phyloP scores from a whole-genome alignment of 305 asterid genomes.

The Fraxinus sp. region DNA sequence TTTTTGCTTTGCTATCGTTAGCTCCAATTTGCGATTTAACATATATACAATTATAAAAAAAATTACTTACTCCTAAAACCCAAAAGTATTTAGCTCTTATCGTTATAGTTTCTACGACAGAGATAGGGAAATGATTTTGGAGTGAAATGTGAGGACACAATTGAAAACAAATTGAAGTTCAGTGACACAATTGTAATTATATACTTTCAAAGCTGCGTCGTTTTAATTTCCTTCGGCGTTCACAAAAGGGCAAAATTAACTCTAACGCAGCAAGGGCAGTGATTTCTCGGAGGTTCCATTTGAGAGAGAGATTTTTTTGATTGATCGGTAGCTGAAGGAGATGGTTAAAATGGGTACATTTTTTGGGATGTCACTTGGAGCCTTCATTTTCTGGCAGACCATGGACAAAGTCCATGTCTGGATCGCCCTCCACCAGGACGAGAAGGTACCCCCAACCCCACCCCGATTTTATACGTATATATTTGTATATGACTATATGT shows the following conservation, averaged over 20 bases:
- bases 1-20: not conserved
- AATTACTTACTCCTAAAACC: not conserved
- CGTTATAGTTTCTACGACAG: not conserved
- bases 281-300: slow-evolving; percentile 1
- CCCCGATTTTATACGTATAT: not conserved
- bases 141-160: not conserved
- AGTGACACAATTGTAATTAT: not conserved
- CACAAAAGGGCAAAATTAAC: not conserved
- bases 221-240: not conserved
- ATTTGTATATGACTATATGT: not conserved
- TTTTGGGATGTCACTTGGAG: slow-evolving; percentile 64
- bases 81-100: not conserved
- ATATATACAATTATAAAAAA: not conserved
- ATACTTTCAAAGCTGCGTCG: not conserved
- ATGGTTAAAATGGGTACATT: slow-evolving; percentile 69
- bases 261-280: not conserved
- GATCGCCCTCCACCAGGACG: slow-evolving; percentile 81
- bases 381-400: slow-evolving; percentile 74
- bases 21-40: not conserved
- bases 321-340: slow-evolving; percentile 15
- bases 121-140: not conserved
- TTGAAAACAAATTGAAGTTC: not conserved
- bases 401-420: slow-evolving; percentile 77
- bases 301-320: not conserved
- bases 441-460: slow-evolving; percentile 40